Evolutionary conservation across 2,329 filamentous ascomycete genomes (phyloP).

Genomic region (Ophiostoma fasciatum): DNA sequence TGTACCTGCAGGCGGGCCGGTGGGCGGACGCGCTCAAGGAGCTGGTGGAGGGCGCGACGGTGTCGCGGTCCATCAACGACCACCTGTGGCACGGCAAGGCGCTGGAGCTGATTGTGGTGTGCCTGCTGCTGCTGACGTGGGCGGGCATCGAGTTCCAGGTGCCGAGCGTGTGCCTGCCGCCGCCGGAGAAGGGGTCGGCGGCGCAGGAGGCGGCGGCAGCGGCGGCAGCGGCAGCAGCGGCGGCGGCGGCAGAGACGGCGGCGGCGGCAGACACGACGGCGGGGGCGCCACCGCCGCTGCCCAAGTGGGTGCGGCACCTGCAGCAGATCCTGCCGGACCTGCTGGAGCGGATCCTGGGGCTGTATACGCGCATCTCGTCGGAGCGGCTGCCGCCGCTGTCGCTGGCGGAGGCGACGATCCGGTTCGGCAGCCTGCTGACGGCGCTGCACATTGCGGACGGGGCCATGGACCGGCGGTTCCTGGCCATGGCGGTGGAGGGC

Average conservation of each 20-base stretch:
- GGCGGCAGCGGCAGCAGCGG: conserved; percentile 23
- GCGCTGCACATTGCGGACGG: conserved; percentile 52
- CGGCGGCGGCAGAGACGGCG: conserved; percentile 15
- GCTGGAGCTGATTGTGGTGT: conserved; percentile 72
- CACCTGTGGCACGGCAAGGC: conserved; percentile 97
- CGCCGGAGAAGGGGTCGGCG: conserved; percentile 29
- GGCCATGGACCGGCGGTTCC: conserved; percentile 40
- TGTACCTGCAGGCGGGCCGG: conserved; percentile 78
- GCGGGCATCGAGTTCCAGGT: conserved; percentile 69
- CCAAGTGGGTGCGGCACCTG: conserved; percentile 38
- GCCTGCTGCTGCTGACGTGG: conserved; percentile 73
- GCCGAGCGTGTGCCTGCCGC: conserved; percentile 38
- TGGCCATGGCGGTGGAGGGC: conserved; percentile 53
- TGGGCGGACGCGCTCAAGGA: conserved; percentile 83
- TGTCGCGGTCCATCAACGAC: conserved; percentile 68
- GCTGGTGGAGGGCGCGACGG: conserved; percentile 62
- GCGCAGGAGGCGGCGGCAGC: conserved; percentile 18
- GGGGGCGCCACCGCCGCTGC: conserved; percentile 27
- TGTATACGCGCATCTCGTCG: conserved; percentile 56
- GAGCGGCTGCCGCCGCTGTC: conserved; percentile 59
- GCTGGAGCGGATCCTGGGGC: conserved; percentile 55
- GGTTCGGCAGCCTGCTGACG: conserved; percentile 56
- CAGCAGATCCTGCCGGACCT: conserved; percentile 54
- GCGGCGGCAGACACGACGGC: conserved; percentile 9
- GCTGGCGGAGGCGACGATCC: conserved; percentile 57